A percentile compares a stretch with the other conserved stretches of the same genome.
phyloP scores from a whole-genome alignment of 2,329 filamentous ascomycete species.

The Stachybotrys chlorohalonatus region DNA sequence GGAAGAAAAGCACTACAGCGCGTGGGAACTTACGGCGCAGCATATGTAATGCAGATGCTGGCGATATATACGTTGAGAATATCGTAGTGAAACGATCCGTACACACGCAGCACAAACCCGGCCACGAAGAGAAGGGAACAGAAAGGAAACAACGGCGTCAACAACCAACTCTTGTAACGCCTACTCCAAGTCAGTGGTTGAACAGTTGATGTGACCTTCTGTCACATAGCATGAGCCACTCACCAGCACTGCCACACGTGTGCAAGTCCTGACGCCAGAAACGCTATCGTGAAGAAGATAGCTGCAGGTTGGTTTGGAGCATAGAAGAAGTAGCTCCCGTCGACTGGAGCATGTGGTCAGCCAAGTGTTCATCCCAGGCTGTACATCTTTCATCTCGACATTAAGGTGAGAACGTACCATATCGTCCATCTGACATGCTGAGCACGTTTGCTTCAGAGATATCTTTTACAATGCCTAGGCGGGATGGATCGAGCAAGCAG shows the following conservation, averaged over 20 bases:
- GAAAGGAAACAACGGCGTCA: slow-evolving; percentile 45
- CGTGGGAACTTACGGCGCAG: slow-evolving; percentile 18
- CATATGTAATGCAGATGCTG: slow-evolving; percentile 24
- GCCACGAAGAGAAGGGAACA: slow-evolving; percentile 43
- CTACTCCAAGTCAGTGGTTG: slow-evolving; percentile 17
- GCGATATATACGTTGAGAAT: slow-evolving; percentile 22
- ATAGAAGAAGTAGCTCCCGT: slow-evolving; percentile 35
- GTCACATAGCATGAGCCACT: slow-evolving; percentile 8
- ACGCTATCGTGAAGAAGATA: slow-evolving; percentile 35
- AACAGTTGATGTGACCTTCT: background rate
- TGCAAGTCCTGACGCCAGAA: slow-evolving; percentile 23
- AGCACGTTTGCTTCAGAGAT: background rate
- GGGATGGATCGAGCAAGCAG: too few species aligned
- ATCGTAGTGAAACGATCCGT: slow-evolving; percentile 21
- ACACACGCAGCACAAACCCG: slow-evolving; percentile 40
- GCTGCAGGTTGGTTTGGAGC: slow-evolving; percentile 37
- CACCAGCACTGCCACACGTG: slow-evolving; percentile 39
- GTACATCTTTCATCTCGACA: too few species aligned
- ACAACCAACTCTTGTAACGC: slow-evolving; percentile 46
- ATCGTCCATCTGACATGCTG: slow-evolving; percentile 19
- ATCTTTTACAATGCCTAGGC: too few species aligned
- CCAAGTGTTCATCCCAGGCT: background rate
- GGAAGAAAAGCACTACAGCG: background rate
- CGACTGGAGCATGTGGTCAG: background rate
- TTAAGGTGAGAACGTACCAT: slow-evolving; percentile 11